These are phyloP conservation scores for Penicillium lividum DNA, from an alignment of 495 filamentous ascomycete species.

Conservation along the genomic window DNA sequence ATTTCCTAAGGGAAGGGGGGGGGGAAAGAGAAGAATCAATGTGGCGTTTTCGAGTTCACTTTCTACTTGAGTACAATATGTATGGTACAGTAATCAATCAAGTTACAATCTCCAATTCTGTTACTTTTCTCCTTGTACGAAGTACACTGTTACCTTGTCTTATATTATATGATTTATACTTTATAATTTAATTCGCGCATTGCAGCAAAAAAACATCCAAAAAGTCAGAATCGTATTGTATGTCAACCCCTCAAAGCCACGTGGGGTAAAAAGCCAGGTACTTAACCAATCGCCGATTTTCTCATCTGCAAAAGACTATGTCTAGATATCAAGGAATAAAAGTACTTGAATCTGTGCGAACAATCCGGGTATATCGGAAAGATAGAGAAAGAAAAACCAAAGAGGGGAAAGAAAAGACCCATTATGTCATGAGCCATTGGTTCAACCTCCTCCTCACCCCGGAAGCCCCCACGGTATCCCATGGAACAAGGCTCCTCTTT, in stretches of 20 bases:
- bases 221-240: slow-evolving; percentile 2
- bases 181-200: slow-evolving; percentile 9
- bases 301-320: too few relatives aligned
- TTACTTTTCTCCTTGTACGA: too few relatives aligned
- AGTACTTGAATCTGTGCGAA: neutral
- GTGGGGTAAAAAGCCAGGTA: slow-evolving; percentile 32
- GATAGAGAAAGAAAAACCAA: neutral
- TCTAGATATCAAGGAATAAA: too few relatives aligned
- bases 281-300: slow-evolving; percentile 31
- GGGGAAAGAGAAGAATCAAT: too few relatives aligned
- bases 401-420: neutral
- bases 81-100: too few relatives aligned
- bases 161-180: neutral
- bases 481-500: slow-evolving; percentile 7
- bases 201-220: slow-evolving; percentile 27
- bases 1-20: too few relatives aligned
- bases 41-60: too few relatives aligned
- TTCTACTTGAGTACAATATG: too few relatives aligned
- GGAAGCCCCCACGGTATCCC: slow-evolving; percentile 9
- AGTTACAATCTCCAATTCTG: neutral
- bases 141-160: too few relatives aligned
- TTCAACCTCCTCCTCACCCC: slow-evolving; percentile 2
- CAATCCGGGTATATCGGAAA: neutral
- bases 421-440: slow-evolving; percentile 10
- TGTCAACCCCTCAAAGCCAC: slow-evolving; percentile 20